A percentile compares a stretch with the other conserved stretches of the same genome.
These are phyloP conservation scores for Glutinoglossum americanum DNA, from an alignment of 495 filamentous ascomycete genomes.

Conservation along the genomic window DNA sequence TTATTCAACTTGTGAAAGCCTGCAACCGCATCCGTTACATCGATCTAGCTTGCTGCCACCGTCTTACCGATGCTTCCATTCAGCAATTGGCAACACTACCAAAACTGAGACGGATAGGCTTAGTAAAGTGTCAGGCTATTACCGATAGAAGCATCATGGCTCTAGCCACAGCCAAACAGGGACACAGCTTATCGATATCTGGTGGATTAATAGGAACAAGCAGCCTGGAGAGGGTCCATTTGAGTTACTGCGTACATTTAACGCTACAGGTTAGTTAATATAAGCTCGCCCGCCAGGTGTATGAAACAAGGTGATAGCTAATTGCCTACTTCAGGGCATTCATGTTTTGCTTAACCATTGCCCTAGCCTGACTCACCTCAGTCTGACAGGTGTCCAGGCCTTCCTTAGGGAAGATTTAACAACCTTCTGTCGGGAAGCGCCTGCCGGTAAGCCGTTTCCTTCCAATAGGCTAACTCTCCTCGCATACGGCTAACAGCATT, in stretches of 20 bases:
- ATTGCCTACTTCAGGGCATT: constrained; percentile 49
- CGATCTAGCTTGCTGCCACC: constrained; percentile 84
- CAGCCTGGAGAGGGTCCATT: constrained; percentile 75
- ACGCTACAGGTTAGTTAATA: constrained; percentile 44
- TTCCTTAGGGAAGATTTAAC: constrained; percentile 61
- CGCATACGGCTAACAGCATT: background rate
- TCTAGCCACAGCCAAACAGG: constrained; percentile 38
- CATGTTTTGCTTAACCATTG: constrained; percentile 74
- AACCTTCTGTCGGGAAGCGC: constrained; percentile 67
- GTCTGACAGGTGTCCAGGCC: constrained; percentile 80
- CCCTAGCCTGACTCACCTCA: constrained; percentile 80
- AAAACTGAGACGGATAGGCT: constrained; percentile 78
- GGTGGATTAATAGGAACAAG: constrained; percentile 27
- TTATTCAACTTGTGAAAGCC: constrained; percentile 55
- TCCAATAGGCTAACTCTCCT: background rate
- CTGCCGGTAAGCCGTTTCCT: constrained; percentile 28
- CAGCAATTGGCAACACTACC: constrained; percentile 65
- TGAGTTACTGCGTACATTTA: constrained; percentile 81
- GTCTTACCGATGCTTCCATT: constrained; percentile 75
- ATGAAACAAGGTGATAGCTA: constrained; percentile 9
- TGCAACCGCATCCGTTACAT: constrained; percentile 97
- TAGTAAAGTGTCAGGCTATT: constrained; percentile 83
- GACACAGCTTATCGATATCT: constrained; percentile 11
- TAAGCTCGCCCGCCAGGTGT: background rate
- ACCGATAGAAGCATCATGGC: constrained; percentile 76